Evolutionary conservation across 2,329 filamentous ascomycete species (phyloP).

Genomic region (Trichophyton verrucosum): DNA sequence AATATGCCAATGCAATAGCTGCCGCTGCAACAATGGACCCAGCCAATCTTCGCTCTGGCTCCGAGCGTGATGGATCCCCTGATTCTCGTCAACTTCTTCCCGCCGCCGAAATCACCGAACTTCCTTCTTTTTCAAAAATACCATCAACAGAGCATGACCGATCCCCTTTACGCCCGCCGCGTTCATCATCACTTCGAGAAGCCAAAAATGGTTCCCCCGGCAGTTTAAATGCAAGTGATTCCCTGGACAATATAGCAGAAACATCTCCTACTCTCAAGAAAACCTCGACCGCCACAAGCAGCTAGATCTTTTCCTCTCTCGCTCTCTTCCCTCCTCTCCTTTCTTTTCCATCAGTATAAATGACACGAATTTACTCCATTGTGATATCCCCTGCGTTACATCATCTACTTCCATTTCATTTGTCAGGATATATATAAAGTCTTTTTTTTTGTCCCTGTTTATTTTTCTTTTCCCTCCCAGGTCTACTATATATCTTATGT

Average conservation of each 20-base stretch:
- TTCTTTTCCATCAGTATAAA: not conserved
- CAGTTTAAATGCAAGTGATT: slow-evolving; percentile 4
- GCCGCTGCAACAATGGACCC: slow-evolving; percentile 14
- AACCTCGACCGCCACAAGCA: not conserved
- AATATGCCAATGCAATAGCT: slow-evolving; percentile 13
- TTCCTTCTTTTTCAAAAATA: slow-evolving; percentile 22
- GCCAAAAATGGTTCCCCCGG: slow-evolving; percentile 5
- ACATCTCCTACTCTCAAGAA: not conserved
- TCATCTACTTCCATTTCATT: not conserved
- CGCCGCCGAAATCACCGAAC: slow-evolving; percentile 13
- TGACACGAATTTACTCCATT: not conserved
- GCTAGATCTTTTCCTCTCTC: not conserved
- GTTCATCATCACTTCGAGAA: slow-evolving; percentile 28
- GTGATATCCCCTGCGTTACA: not conserved
- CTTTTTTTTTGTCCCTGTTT: not conserved
- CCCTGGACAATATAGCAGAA: slow-evolving; percentile 3
- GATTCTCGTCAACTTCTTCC: slow-evolving; percentile 11
- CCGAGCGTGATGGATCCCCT: not conserved
- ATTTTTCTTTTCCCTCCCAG: not conserved
- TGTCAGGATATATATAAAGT: slow-evolving; percentile 1
- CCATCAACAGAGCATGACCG: slow-evolving; percentile 21
- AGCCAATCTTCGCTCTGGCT: slow-evolving; percentile 3
- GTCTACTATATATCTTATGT: not conserved
- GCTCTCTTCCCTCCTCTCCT: no score
- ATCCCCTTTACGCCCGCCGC: slow-evolving; percentile 21